Percentiles rank a stretch among this genome's conserved stretches.
These are phyloP conservation scores for Trifolium repens DNA, from an alignment of 306 rosid genomes.

Conservation along the genomic window DNA sequence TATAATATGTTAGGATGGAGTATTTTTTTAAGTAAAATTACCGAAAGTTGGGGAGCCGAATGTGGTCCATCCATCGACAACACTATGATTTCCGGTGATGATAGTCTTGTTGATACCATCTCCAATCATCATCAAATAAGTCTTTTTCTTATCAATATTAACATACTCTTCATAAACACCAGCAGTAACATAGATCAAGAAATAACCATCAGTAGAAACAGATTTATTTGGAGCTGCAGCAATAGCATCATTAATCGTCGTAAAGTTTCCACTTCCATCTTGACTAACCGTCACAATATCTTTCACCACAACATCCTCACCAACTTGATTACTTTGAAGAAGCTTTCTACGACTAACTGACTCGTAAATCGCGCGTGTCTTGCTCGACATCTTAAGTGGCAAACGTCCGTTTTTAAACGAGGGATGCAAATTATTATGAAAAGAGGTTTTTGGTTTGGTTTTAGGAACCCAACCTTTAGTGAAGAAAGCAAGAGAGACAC, in stretches of 20 bases:
- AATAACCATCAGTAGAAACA: conserved; percentile 55
- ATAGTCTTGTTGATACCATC: conserved; percentile 84
- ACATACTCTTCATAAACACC: conserved; percentile 85
- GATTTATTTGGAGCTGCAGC: conserved; percentile 84
- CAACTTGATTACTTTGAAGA: conserved; percentile 35
- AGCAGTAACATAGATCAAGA: conserved; percentile 75
- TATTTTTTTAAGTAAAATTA: conserved; percentile 24
- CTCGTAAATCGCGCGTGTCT: conserved; percentile 62
- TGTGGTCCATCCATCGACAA: conserved; percentile 82
- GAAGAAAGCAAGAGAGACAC: conserved; percentile 75
- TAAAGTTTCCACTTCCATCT: conserved; percentile 80
- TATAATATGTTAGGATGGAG: too few relatives aligned
- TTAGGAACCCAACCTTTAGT: conserved; percentile 80
- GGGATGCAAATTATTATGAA: background rate
- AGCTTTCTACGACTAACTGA: conserved; percentile 65
- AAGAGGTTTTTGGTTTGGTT: background rate
- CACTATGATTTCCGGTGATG: conserved; percentile 82
- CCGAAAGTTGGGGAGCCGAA: conserved; percentile 91
- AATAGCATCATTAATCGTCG: conserved; percentile 78
- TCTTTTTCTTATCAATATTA: conserved; percentile 66
- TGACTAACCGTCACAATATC: conserved; percentile 73
- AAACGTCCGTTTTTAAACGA: conserved; percentile 64
- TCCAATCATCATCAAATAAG: conserved; percentile 77
- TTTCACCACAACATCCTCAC: conserved; percentile 51
- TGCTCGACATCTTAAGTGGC: conserved; percentile 73